Evolutionary conservation across 805 yeast species (phyloP).

Genomic region (Candida khao-thaluensis): DNA sequence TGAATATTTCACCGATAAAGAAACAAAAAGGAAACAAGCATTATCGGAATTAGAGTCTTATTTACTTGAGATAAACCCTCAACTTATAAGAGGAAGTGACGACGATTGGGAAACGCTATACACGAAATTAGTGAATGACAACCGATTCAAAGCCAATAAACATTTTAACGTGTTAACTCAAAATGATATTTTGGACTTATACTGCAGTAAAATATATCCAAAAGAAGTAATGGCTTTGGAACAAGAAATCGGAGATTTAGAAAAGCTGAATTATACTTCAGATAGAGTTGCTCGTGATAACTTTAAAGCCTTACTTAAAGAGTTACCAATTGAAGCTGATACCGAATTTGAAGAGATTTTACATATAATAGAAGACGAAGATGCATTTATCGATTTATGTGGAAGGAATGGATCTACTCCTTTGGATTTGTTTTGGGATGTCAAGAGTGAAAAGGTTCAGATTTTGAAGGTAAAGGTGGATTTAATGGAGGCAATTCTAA

Average conservation of each 20-base stretch:
- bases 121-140: conserved; percentile 38
- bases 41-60: conserved; percentile 52
- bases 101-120: conserved; percentile 40
- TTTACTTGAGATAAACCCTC: conserved; percentile 38
- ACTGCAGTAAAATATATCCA: conserved; percentile 39
- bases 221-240: conserved; percentile 20
- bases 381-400: conserved; percentile 56
- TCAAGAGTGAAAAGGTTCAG: conserved; percentile 60
- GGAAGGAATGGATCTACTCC: conserved; percentile 81
- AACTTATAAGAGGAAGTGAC: conserved; percentile 23
- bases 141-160: conserved; percentile 57
- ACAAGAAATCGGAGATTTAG: conserved; percentile 21
- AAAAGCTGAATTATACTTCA: conserved; percentile 44
- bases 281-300: conserved; percentile 69
- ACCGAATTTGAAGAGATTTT: conserved; percentile 60
- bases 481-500: conserved; percentile 50
- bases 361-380: conserved; percentile 50
- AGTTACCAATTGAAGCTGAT: conserved; percentile 47
- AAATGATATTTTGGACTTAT: conserved; percentile 59
- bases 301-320: conserved; percentile 48
- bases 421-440: conserved; percentile 72
- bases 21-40: conserved; percentile 45
- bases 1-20: conserved; percentile 24
- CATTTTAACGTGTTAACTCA: conserved; percentile 52
- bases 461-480: conserved; percentile 58